These are phyloP conservation scores for Magnusiomyces paraingens DNA, from an alignment of 1,139 yeast genomes.

Conservation along the genomic window DNA sequence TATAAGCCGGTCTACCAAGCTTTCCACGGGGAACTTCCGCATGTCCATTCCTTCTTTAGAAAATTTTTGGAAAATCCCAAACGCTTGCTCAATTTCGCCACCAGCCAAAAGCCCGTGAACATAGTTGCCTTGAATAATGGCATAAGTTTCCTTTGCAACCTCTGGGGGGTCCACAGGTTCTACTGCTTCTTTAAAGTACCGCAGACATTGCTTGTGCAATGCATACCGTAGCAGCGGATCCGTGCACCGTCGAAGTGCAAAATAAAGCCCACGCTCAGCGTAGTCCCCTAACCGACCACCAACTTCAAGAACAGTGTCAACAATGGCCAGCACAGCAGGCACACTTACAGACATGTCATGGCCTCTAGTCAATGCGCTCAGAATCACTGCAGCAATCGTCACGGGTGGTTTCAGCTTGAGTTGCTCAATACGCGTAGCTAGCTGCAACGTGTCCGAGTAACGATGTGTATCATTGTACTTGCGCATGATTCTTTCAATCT, in stretches of 20 bases:
- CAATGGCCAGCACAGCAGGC: constrained; percentile 12
- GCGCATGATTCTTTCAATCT: constrained; percentile 2
- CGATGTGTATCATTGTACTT: constrained; percentile 1
- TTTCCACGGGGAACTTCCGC: constrained; percentile 4
- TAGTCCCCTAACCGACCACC: constrained; percentile 2
- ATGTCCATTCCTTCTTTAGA: neutral
- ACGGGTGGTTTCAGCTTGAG: constrained; percentile 15
- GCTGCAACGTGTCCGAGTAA: constrained; percentile 11
- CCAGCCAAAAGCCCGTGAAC: constrained; percentile 9
- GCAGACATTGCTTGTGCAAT: constrained; percentile 3
- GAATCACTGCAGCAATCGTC: constrained; percentile 10
- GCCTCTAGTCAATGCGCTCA: constrained; percentile 8
- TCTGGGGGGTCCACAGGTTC: neutral
- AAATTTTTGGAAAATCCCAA: neutral
- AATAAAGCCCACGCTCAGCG: constrained; percentile 10
- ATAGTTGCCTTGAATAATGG: constrained; percentile 9
- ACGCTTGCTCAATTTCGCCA: neutral
- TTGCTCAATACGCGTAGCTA: constrained; percentile 16
- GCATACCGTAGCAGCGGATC: constrained; percentile 16
- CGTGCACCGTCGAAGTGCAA: constrained; percentile 12
- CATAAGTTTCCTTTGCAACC: constrained; percentile 1
- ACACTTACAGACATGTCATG: constrained; percentile 9
- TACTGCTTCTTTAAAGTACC: constrained; percentile 6
- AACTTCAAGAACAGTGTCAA: constrained; percentile 9
- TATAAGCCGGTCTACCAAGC: constrained; percentile 4